phyloP scores from a whole-genome alignment of 305 asterid genomes.

The Fraxinus velutina region DNA sequence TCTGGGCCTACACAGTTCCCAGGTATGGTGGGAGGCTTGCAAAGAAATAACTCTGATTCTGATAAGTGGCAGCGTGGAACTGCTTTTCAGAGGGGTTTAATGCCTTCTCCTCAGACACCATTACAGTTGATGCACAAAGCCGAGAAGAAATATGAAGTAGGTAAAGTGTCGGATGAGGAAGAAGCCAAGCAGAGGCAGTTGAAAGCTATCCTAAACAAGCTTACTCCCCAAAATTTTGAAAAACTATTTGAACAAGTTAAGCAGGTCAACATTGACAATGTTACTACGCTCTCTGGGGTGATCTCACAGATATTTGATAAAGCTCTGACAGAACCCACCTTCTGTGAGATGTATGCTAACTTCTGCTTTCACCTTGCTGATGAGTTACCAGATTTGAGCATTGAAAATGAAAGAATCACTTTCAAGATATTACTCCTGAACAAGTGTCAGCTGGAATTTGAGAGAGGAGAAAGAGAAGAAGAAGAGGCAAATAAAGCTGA shows the following conservation, averaged over 20 bases:
- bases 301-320: conserved; percentile 53
- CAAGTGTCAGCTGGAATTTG: conserved; percentile 54
- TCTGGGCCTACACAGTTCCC: conserved; percentile 35
- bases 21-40: conserved; percentile 33
- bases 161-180: conserved; percentile 45
- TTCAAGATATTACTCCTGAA: conserved; percentile 48
- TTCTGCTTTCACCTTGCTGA: conserved; percentile 41
- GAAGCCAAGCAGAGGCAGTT: conserved; percentile 48
- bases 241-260: conserved; percentile 48
- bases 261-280: conserved; percentile 47
- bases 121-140: conserved; percentile 47
- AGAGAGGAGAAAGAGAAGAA: conserved; percentile 49
- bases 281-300: conserved; percentile 37
- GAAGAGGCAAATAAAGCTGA: conserved; percentile 46
- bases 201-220: conserved; percentile 46
- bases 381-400: conserved; percentile 42
- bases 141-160: conserved; percentile 44
- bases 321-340: conserved; percentile 50
- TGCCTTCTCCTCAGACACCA: conserved; percentile 46
- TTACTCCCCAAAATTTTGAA: conserved; percentile 53
- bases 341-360: conserved; percentile 54
- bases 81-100: conserved; percentile 42
- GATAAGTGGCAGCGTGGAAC: conserved; percentile 48
- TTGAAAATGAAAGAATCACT: conserved; percentile 36
- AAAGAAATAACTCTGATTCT: conserved; percentile 40